Evolutionary conservation across 805 yeast species (phyloP), one percentile per base, ranked within the genome.

Genomic region (Metschnikowia proteae): DNA sequence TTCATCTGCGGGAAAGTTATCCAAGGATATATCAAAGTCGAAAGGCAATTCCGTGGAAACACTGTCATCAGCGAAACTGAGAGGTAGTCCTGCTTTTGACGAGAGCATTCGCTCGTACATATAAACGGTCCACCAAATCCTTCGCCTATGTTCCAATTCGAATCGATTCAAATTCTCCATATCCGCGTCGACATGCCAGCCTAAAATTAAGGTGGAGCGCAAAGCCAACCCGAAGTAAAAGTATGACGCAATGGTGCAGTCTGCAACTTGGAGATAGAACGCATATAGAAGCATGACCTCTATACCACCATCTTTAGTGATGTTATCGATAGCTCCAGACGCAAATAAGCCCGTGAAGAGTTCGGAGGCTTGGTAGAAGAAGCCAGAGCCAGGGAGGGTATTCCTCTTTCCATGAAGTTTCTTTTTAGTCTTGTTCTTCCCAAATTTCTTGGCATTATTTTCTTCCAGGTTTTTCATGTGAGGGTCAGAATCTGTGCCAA

Each of bases 101-200:
- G 89, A 84, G 36, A 86, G 66, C 92, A 86, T 86, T 64, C 92
- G 68, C 67, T 80, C 78, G 49, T 73, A 73, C 77, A 73, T 73
- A 58, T 73, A 73, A 5, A 73, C 78, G 1, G 78, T 73, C 78
- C 78, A 73, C 78, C 78, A 73, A 10, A 73, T 64, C 47, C 78
- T 59, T 49, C 78, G 61, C 51, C 78, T 50, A 59, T 80, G 84
- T 50, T 80, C 84, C 50, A 80, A 60, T 51, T 80, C 83, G 56
- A 74, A 78, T 31, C 81, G 60, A 54, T 74, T 75, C 42, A 79
- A 56, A 28, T 70, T 64, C 53, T 82, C 88, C 56, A 81, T 80
- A 51, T 85, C 91, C 6, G 88, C 83, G 66, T 86, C 94, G 2
- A 86, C 94, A 63, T 86, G 95, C 82, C 85, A 78, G 2, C 95